These are phyloP conservation scores for Geoglossum glabrum DNA, from an alignment of 495 filamentous ascomycete species.

Conservation along the genomic window DNA sequence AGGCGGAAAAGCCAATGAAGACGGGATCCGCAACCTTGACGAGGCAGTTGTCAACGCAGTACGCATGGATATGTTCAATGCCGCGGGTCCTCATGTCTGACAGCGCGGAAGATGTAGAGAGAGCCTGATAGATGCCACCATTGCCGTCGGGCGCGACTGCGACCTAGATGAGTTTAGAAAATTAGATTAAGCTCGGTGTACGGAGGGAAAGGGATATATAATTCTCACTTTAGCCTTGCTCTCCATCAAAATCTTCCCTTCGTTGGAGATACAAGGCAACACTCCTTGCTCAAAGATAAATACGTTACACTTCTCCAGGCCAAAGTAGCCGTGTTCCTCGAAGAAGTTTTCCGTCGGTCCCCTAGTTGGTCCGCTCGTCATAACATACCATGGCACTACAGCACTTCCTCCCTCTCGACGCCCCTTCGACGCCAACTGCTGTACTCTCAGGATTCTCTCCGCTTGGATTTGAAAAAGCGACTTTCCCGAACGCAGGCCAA, in stretches of 20 bases:
- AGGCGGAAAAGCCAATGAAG: slow-evolving; percentile 85
- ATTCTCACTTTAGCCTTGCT: slow-evolving; percentile 54
- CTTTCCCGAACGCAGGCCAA: slow-evolving; percentile 80
- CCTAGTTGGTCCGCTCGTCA: slow-evolving; percentile 96
- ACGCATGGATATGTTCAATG: slow-evolving; percentile 89
- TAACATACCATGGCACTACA: slow-evolving; percentile 93
- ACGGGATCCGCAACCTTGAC: slow-evolving; percentile 91
- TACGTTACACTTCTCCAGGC: slow-evolving; percentile 66
- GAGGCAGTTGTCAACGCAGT: slow-evolving; percentile 98
- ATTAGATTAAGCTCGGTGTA: background rate
- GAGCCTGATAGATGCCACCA: slow-evolving; percentile 86
- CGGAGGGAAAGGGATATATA: background rate
- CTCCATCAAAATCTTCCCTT: slow-evolving; percentile 91
- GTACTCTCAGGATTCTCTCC: slow-evolving; percentile 77
- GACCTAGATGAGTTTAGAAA: slow-evolving; percentile 25
- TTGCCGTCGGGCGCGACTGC: slow-evolving; percentile 98
- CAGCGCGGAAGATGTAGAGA: slow-evolving; percentile 63
- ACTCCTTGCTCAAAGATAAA: slow-evolving; percentile 93
- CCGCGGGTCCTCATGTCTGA: slow-evolving; percentile 75
- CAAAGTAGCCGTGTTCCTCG: slow-evolving; percentile 73
- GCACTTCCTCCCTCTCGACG: slow-evolving; percentile 34
- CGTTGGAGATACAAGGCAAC: slow-evolving; percentile 89
- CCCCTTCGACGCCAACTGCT: slow-evolving; percentile 56
- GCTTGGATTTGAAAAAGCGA: slow-evolving; percentile 94
- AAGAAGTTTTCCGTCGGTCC: slow-evolving; percentile 87